Base-by-base conservation (phyloP, 352 stramenopile species). In the Plasmopara halstedii region DNA sequence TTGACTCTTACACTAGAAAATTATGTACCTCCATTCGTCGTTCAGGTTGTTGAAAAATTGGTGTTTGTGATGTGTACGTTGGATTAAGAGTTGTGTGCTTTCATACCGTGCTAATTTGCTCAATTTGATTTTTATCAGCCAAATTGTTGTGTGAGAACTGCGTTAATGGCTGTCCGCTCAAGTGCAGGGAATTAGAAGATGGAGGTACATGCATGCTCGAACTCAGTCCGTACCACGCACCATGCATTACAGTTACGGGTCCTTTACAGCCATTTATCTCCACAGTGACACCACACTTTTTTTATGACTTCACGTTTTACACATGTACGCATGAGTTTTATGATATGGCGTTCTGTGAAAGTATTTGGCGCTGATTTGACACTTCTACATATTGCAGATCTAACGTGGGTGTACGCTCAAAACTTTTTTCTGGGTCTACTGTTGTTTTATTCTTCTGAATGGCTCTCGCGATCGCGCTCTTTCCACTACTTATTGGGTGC, bases 401-500 rank as follows among this genome's bases (percentile, higher is more conserved):
- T 87, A 37, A 86, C 78, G 33, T 76, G 68, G 57, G 42, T 75
- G 15, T 88, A 83, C 37, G 64, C 73, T 32, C 77, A 89, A 48
- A 88, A 89, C 32, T 85, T 89, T 39, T 70, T 83, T 34, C 19
- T 85, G 25, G 80, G 80, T 9, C 48, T 88, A 35, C 35, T 82
- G 25, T 36, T 88, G 17, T 89, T 86, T 53, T 85, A 85, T 67
- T 59, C 70, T 34, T 83, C 77, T 15, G 61, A 67, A 22, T 64
- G 62, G 27, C 60, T 92, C 32, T 79, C 77, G 18, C 72, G 73
- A 6, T 88, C 76, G 19, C 75, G 80, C 10, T 54, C 73, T 23
- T 93, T 93, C 62, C 81, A 93, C 64, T 93, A 89, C 37, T 37
- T 76, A 10, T 44, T 93, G 15, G 81, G 78, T 21, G 78, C 75